These are phyloP conservation scores for Cardiospermum halicacabum DNA, from an alignment of 345 rosid species.

Conservation along the genomic window DNA sequence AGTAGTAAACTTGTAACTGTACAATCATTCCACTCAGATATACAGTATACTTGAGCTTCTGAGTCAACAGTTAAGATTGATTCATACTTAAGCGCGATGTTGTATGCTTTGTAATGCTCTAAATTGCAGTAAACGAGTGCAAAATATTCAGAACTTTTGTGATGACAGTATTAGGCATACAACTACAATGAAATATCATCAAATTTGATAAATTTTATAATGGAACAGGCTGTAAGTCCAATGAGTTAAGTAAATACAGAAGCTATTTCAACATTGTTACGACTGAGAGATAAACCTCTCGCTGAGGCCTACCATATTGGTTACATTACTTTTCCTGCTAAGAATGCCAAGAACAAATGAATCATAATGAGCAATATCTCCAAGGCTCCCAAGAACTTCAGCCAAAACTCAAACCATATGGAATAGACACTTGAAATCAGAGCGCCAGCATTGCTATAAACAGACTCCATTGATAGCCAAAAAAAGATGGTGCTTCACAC, in stretches of 20 bases:
- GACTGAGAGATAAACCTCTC: not conserved
- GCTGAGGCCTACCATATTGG: not conserved
- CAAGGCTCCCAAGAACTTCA: not conserved
- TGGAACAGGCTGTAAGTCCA: not conserved
- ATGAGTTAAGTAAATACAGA: no score
- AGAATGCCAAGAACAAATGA: not conserved
- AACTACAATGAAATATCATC: not conserved
- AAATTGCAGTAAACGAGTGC: no score
- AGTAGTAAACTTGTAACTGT: not conserved
- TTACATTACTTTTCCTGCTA: not conserved
- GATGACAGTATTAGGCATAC: no score
- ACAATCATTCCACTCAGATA: not conserved
- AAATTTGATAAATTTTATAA: not conserved
- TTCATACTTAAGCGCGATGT: no score
- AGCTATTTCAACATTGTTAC: no score
- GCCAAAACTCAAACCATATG: not conserved
- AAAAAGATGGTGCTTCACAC: not conserved
- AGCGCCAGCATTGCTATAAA: not conserved
- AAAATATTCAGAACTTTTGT: no score
- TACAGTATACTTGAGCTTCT: no score
- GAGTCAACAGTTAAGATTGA: no score
- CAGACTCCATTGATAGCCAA: slow-evolving; percentile 1
- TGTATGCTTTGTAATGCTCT: no score
- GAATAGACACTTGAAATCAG: no score
- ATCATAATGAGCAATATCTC: not conserved